Conservation (phyloP, 257 asterid species). For the Buddleja alternifolia region DNA sequence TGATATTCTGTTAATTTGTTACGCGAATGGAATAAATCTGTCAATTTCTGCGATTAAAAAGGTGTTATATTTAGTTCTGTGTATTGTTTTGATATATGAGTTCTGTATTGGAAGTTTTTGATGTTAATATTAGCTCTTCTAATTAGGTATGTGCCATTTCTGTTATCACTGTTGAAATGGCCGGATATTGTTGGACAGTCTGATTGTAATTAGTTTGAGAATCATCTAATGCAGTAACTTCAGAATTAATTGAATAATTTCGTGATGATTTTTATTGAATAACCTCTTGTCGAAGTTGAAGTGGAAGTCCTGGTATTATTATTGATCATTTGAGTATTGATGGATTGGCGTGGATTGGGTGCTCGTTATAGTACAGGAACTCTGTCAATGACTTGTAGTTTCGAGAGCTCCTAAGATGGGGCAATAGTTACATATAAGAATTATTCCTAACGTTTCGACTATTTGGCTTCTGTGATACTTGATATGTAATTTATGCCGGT, state of each 20-base stretch:
- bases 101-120: constrained; percentile 13
- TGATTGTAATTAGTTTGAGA: too few relatives aligned
- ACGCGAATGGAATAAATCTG: not conserved
- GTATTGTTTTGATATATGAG: not conserved
- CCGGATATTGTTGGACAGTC: too few relatives aligned
- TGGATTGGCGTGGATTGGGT: too few relatives aligned
- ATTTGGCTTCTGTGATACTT: not conserved
- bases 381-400: too few relatives aligned
- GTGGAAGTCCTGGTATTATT: too few relatives aligned
- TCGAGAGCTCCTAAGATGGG: too few relatives aligned
- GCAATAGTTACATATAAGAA: not conserved
- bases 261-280: too few relatives aligned
- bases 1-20: not conserved
- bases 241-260: too few relatives aligned
- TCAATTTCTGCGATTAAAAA: not conserved
- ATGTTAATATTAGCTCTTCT: not conserved
- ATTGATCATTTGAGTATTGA: too few relatives aligned
- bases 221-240: too few relatives aligned
- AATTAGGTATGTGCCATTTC: constrained; percentile 12
- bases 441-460: not conserved
- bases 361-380: too few relatives aligned
- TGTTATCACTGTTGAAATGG: not conserved
- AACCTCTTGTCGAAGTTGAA: too few relatives aligned
- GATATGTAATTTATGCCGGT: not conserved
- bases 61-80: not conserved